These are phyloP conservation scores for Nitzschia sp. DNA, from an alignment of 108 stramenopile species.

Conservation along the genomic window DNA sequence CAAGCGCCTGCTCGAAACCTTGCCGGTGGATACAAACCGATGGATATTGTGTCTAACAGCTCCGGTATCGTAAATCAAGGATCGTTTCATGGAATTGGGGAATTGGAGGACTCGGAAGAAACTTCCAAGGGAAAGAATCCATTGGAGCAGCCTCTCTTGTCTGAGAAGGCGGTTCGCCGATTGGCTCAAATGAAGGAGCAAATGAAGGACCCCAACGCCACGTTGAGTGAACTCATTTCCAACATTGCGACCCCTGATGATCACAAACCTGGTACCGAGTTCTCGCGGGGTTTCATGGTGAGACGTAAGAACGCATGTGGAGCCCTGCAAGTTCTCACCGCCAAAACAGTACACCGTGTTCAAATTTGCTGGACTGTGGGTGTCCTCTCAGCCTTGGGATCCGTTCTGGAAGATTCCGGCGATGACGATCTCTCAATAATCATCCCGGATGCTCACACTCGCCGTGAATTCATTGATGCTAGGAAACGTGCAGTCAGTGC, in stretches of 20 bases:
- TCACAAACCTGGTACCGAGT: conserved; percentile 9
- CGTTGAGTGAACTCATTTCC: conserved; percentile 47
- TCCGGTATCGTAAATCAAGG: background rate
- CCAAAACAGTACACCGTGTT: conserved; percentile 56
- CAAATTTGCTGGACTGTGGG: conserved; percentile 79
- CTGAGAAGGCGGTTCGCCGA: conserved; percentile 17
- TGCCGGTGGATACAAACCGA: background rate
- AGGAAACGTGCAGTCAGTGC: conserved; percentile 59
- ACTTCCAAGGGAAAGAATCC: conserved; percentile 17
- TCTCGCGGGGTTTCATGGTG: conserved; percentile 67
- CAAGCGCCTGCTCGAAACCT: conserved; percentile 12
- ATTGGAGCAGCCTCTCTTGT: conserved; percentile 24
- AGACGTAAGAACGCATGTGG: conserved; percentile 84
- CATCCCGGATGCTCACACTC: conserved; percentile 42
- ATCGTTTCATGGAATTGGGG: background rate
- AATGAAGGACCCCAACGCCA: conserved; percentile 62
- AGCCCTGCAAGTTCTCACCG: conserved; percentile 69
- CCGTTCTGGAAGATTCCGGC: conserved; percentile 56
- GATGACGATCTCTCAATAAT: conserved; percentile 31
- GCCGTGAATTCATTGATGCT: conserved; percentile 56
- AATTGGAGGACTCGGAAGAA: conserved; percentile 2
- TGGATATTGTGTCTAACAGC: background rate
- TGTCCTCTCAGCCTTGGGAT: conserved; percentile 61
- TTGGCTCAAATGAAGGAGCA: conserved; percentile 37
- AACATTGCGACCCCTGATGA: conserved; percentile 44